A percentile compares a stretch with the other conserved stretches of the same genome.
These are phyloP conservation scores for Fusarium transvaalense DNA, from an alignment of 2,329 filamentous ascomycete species.

Conservation along the genomic window DNA sequence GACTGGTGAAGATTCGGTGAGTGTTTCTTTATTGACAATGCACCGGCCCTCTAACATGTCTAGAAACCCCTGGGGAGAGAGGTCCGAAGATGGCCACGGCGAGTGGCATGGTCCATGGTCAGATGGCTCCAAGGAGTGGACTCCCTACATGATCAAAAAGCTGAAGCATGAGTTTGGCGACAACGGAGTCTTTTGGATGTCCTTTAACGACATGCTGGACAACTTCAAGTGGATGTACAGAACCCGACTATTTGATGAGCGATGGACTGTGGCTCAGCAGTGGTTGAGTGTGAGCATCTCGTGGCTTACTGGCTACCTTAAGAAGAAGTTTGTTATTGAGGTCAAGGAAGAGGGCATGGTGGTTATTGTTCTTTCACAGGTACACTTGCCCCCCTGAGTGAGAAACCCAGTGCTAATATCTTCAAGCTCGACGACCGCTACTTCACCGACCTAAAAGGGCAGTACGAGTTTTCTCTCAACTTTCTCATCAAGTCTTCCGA, in stretches of 20 bases:
- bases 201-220: slow-evolving; percentile 59
- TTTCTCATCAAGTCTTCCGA: slow-evolving; percentile 55
- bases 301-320: slow-evolving; percentile 61
- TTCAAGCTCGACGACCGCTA: slow-evolving; percentile 60
- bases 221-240: slow-evolving; percentile 60
- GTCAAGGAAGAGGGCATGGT: slow-evolving; percentile 57
- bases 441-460: slow-evolving; percentile 59
- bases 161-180: slow-evolving; percentile 76
- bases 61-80: slow-evolving; percentile 79
- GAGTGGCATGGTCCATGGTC: slow-evolving; percentile 82
- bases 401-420: slow-evolving; percentile 15
- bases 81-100: slow-evolving; percentile 53
- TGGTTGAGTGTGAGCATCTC: slow-evolving; percentile 60
- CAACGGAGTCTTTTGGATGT: slow-evolving; percentile 69
- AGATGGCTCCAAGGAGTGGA: slow-evolving; percentile 81
- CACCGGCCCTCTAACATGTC: slow-evolving; percentile 9
- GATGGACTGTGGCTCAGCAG: slow-evolving; percentile 60
- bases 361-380: slow-evolving; percentile 59
- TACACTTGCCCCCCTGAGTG: slow-evolving; percentile 4
- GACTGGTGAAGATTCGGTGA: slow-evolving; percentile 61
- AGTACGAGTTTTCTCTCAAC: slow-evolving; percentile 58
- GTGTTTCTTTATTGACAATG: neutral
- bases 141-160: slow-evolving; percentile 76
- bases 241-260: slow-evolving; percentile 60
- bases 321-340: slow-evolving; percentile 59